Evolutionary conservation across 148 eudicot genomes (phyloP), one percentile per base, ranked within the genome.

Genomic region (Rhododendron ferrugineum): DNA sequence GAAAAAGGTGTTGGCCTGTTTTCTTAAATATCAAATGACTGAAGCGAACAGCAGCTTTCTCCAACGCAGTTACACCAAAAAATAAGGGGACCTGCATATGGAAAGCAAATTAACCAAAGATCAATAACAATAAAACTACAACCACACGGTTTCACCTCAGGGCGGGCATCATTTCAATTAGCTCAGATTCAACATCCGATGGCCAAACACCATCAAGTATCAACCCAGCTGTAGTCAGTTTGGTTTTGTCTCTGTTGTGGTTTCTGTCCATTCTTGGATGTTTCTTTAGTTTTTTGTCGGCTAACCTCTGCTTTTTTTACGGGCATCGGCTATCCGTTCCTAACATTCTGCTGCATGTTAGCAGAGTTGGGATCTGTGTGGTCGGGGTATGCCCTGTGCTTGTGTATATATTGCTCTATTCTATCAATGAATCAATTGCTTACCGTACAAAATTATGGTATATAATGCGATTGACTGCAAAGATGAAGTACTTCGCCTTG

Each of bases 1-100:
- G 93, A 88, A 97, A 97, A 84, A 97, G 96, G 85, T 97, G 99
- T 80, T 88, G 90, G 30, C 99, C 99, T 13, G 99, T 97, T 89
- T 93, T 94, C 85, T 93, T 91, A 89, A 95, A 97, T 88, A 97
- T 97, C 98, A 80, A 93, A 85, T 97, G 98, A 85, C 92, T 92
- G 87, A 95, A 88, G 84, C 18, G 86, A 80, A 89, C 87, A 87
- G 98, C 99, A 79, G 88, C 81, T 86, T 90, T 97, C 91, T 97
- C 99, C 42, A 97, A 64, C 34, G 95, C 93, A 84, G 94, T 81
- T 81, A 95, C 88, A 68, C 99, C 99, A 88, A 97, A 97, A 83
- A 97, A 94, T 89, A 97, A 95, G 26, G 99, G 99, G 46, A 97
- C 98, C 79, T 49, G 83, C 76, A 66, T 83, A 26, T 4, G 60